These are phyloP conservation scores for Hygrophorus russula DNA, from an alignment of 768 basidiomycete species.

Conservation along the genomic window DNA sequence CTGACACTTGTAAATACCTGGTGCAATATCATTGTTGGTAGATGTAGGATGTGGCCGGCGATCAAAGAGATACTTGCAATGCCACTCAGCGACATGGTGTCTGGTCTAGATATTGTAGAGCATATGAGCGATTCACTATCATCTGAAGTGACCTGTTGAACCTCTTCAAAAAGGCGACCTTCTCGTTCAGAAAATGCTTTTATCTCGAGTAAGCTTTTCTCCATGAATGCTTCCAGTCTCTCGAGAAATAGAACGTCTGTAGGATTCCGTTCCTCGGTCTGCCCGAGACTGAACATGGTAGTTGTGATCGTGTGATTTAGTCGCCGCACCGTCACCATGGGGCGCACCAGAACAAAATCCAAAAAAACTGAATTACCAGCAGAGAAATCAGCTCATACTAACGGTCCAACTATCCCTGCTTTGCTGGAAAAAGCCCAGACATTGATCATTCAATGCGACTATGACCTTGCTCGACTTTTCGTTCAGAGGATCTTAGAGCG, in stretches of 20 bases:
- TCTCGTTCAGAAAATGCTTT: slow-evolving; percentile 53
- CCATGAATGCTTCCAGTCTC: slow-evolving; percentile 52
- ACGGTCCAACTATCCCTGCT: slow-evolving; percentile 31
- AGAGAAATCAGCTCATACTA: slow-evolving; percentile 12
- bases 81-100: slow-evolving; percentile 51
- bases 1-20: slow-evolving; percentile 4
- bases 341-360: slow-evolving; percentile 36
- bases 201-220: slow-evolving; percentile 45
- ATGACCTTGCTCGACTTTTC: slow-evolving; percentile 69
- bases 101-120: slow-evolving; percentile 26
- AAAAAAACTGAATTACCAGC: slow-evolving; percentile 24
- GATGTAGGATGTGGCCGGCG: slow-evolving; percentile 2
- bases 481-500: slow-evolving; percentile 54
- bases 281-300: slow-evolving; percentile 23
- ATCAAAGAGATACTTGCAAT: slow-evolving; percentile 46
- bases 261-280: slow-evolving; percentile 16
- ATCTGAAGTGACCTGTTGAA: slow-evolving; percentile 17
- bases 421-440: slow-evolving; percentile 69
- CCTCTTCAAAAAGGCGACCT: slow-evolving; percentile 47
- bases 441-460: slow-evolving; percentile 79
- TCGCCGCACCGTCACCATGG: slow-evolving; percentile 30
- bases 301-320: no score
- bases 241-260: slow-evolving; percentile 50
- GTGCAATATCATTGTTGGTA: slow-evolving; percentile 1
- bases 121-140: slow-evolving; percentile 3